phyloP scores from a whole-genome alignment of 1,284 basidiomycete genomes.

The Omphalotus olearius region DNA sequence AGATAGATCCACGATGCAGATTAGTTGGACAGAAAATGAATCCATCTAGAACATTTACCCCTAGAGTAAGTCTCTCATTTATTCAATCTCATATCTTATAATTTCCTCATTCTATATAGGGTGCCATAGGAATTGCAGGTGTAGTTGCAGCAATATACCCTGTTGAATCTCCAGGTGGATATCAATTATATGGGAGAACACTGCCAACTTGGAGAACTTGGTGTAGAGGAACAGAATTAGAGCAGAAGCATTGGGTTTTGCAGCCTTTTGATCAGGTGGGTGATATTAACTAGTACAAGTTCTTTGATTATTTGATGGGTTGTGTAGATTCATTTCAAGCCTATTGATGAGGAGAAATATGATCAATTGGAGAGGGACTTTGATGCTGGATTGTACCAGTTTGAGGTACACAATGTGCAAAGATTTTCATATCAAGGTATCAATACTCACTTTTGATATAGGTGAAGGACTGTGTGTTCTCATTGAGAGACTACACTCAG shows the following conservation, averaged over 20 bases:
- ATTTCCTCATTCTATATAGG: conserved; percentile 28
- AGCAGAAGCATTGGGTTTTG: conserved; percentile 54
- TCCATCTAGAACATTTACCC: conserved; percentile 57
- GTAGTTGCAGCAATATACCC: conserved; percentile 63
- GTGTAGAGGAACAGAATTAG: conserved; percentile 49
- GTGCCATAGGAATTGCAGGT: conserved; percentile 62
- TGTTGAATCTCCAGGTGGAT: conserved; percentile 61
- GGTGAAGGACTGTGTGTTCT: conserved; percentile 49
- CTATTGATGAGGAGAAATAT: conserved; percentile 43
- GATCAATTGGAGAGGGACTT: conserved; percentile 51
- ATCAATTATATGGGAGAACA: conserved; percentile 58
- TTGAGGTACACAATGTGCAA: too few species aligned
- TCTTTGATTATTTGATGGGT: neutral
- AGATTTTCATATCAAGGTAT: too few species aligned
- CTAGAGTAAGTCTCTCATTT: conserved; percentile 35
- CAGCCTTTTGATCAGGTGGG: conserved; percentile 61
- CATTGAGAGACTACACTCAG: conserved; percentile 44
- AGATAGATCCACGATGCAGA: conserved; percentile 61
- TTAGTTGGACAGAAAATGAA: conserved; percentile 65
- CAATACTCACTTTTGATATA: conserved; percentile 18
- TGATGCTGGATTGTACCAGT: conserved; percentile 56
- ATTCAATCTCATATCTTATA: neutral
- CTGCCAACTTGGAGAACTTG: conserved; percentile 61
- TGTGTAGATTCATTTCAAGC: conserved; percentile 41
- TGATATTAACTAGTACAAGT: neutral